Evolutionary conservation across 805 yeast species (phyloP).

Genomic region (Candida insectorum): DNA sequence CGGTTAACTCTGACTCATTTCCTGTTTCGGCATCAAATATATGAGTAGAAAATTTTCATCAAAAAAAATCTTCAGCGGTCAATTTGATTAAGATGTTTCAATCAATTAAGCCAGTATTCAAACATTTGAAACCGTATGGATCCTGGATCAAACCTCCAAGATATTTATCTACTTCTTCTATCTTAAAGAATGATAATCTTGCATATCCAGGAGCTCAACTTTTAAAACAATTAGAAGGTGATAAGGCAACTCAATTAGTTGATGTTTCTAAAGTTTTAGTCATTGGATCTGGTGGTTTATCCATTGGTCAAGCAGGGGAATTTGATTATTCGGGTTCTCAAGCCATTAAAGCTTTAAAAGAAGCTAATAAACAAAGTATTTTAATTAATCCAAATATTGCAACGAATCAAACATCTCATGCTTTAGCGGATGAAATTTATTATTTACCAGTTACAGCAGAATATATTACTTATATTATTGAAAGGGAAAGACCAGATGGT

Average conservation of each 20-base stretch:
- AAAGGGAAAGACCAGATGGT: conserved; percentile 95
- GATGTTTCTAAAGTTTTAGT: conserved; percentile 85
- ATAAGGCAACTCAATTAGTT: conserved; percentile 58
- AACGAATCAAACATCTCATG: conserved; percentile 96
- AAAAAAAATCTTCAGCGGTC: not conserved
- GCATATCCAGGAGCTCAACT: conserved; percentile 62
- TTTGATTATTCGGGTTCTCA: conserved; percentile 98
- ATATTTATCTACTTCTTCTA: not conserved
- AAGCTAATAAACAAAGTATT: conserved; percentile 84
- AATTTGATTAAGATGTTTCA: not conserved
- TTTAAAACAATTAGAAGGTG: conserved; percentile 53
- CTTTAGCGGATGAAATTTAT: conserved; percentile 96
- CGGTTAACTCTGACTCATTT: conserved; percentile 15
- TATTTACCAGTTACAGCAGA: conserved; percentile 97
- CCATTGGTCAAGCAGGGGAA: conserved; percentile 99
- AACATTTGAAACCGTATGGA: not conserved
- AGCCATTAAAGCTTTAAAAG: conserved; percentile 97
- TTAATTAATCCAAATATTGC: conserved; percentile 97
- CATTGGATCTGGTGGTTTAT: conserved; percentile 96
- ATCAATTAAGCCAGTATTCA: not conserved
- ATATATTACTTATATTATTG: conserved; percentile 91
- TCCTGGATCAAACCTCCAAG: conserved; percentile 1
- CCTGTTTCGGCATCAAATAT: conserved; percentile 13
- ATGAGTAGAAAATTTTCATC: conserved; percentile 8
- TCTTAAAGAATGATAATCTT: not conserved